Evolutionary conservation across 2,329 filamentous ascomycete species (phyloP).

Genomic region (Rhinocladiella mackenziei): DNA sequence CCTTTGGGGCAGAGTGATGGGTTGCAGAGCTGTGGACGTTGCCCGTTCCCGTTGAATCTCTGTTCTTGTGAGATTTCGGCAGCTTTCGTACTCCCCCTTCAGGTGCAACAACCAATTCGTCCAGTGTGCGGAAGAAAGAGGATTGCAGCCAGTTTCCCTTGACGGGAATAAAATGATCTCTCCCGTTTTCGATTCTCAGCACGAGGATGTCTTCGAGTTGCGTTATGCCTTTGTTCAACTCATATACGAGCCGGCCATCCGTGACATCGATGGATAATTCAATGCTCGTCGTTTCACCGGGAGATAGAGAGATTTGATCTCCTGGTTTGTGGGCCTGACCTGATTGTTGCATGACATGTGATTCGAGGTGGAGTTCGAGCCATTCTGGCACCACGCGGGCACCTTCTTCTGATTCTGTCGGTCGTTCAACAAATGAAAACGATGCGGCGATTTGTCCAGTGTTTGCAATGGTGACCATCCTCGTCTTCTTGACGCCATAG

Average conservation of each 20-base stretch:
- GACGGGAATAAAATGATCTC: slow-evolving; percentile 87
- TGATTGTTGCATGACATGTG: slow-evolving; percentile 29
- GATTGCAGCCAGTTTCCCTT: slow-evolving; percentile 75
- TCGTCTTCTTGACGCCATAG: slow-evolving; percentile 62
- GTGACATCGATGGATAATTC: slow-evolving; percentile 65
- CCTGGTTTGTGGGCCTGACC: slow-evolving; percentile 29
- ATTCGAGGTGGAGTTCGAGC: slow-evolving; percentile 65
- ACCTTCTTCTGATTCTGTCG: slow-evolving; percentile 10
- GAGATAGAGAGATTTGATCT: slow-evolving; percentile 63
- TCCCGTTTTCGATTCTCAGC: slow-evolving; percentile 73
- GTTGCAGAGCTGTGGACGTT: slow-evolving; percentile 20
- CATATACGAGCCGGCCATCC: slow-evolving; percentile 59
- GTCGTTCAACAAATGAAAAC: slow-evolving; percentile 69
- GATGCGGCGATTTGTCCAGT: slow-evolving; percentile 78
- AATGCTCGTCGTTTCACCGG: slow-evolving; percentile 75
- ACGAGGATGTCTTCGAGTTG: slow-evolving; percentile 82
- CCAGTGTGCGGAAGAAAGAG: slow-evolving; percentile 78
- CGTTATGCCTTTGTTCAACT: slow-evolving; percentile 65
- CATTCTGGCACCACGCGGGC: slow-evolving; percentile 54
- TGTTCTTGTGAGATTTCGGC: slow-evolving; percentile 48
- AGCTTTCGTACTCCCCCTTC: slow-evolving; percentile 68
- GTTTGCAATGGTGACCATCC: slow-evolving; percentile 80
- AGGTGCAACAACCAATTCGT: slow-evolving; percentile 80
- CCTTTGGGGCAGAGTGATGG: slow-evolving; percentile 75
- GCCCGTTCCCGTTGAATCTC: slow-evolving; percentile 22